phyloP scores from a whole-genome alignment of 1,284 basidiomycete species.

The Chiua sp. region DNA sequence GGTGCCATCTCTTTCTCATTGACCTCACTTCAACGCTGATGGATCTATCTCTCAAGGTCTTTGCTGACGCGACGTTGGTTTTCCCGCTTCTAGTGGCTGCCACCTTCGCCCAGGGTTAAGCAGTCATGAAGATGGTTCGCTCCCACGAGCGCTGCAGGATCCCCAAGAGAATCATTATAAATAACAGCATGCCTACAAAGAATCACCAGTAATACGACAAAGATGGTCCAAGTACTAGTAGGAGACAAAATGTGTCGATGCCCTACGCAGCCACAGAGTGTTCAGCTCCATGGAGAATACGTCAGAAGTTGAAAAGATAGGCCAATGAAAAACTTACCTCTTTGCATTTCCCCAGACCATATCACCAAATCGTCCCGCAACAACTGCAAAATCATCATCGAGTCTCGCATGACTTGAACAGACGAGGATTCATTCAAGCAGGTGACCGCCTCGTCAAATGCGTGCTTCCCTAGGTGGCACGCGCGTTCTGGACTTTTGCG shows the following conservation, averaged over 20 bases:
- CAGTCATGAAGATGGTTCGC: not conserved
- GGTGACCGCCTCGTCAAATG: slow-evolving; percentile 70
- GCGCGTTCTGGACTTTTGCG: slow-evolving; percentile 91
- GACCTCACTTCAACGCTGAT: slow-evolving; percentile 4
- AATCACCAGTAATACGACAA: slow-evolving; percentile 1
- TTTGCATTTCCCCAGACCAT: slow-evolving; percentile 64
- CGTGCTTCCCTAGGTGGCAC: slow-evolving; percentile 85
- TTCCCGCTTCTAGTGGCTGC: slow-evolving; percentile 90
- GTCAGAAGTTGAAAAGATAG: slow-evolving; percentile 17
- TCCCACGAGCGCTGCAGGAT: not conserved
- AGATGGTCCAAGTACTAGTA: slow-evolving; percentile 3
- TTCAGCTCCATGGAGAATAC: slow-evolving; percentile 25
- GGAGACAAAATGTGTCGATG: not conserved
- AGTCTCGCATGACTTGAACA: slow-evolving; percentile 58
- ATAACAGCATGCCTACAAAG: slow-evolving; percentile 13
- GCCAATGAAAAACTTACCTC: slow-evolving; percentile 35
- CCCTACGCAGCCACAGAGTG: slow-evolving; percentile 24
- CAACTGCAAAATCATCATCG: slow-evolving; percentile 69
- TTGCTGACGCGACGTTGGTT: slow-evolving; percentile 86
- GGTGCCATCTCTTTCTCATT: slow-evolving; percentile 47
- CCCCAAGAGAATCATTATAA: slow-evolving; percentile 7
- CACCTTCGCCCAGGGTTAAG: slow-evolving; percentile 72
- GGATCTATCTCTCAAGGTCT: slow-evolving; percentile 49
- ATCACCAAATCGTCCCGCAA: slow-evolving; percentile 68
- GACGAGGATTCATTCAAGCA: slow-evolving; percentile 49